phyloP scores from a whole-genome alignment of 148 eudicot genomes.

The Arbutus unedo region DNA sequence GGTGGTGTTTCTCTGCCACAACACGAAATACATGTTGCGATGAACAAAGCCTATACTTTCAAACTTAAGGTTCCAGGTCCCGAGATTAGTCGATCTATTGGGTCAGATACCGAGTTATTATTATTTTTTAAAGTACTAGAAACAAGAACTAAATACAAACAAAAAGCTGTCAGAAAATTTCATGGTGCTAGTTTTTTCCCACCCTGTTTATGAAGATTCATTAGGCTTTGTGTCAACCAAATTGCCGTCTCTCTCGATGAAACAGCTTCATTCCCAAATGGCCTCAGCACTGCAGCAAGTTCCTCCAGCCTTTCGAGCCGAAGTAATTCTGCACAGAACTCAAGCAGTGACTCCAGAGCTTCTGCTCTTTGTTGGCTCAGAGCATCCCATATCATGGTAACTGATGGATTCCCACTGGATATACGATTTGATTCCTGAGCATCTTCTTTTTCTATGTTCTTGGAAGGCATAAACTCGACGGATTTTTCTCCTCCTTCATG shows the following conservation, averaged over 20 bases:
- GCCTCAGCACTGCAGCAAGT: constrained; percentile 71
- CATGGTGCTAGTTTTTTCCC: constrained; percentile 13
- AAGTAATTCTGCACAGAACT: constrained; percentile 76
- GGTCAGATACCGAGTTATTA: too few relatives aligned
- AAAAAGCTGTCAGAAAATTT: background rate
- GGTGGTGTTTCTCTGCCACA: background rate
- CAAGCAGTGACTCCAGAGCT: constrained; percentile 87
- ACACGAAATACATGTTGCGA: background rate
- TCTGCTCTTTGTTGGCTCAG: constrained; percentile 66
- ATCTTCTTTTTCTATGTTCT: background rate
- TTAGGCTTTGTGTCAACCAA: constrained; percentile 91
- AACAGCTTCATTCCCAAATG: constrained; percentile 85
- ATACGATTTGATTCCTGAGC: constrained; percentile 3
- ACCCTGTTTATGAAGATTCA: constrained; percentile 57
- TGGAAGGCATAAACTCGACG: background rate
- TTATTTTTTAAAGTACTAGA: too few relatives aligned
- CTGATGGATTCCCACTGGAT: constrained; percentile 11
- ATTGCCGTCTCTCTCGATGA: constrained; percentile 96
- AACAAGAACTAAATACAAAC: background rate
- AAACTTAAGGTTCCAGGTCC: background rate
- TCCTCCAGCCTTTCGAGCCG: constrained; percentile 81
- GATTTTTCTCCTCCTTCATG: constrained; percentile 25
- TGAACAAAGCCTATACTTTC: background rate
- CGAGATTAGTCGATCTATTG: too few relatives aligned
- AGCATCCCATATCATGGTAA: constrained; percentile 30